Evolutionary conservation across 2,329 filamentous ascomycete species (phyloP), one percentile per base, ranked within the genome.

Genomic region (Graphilbum sp.): DNA sequence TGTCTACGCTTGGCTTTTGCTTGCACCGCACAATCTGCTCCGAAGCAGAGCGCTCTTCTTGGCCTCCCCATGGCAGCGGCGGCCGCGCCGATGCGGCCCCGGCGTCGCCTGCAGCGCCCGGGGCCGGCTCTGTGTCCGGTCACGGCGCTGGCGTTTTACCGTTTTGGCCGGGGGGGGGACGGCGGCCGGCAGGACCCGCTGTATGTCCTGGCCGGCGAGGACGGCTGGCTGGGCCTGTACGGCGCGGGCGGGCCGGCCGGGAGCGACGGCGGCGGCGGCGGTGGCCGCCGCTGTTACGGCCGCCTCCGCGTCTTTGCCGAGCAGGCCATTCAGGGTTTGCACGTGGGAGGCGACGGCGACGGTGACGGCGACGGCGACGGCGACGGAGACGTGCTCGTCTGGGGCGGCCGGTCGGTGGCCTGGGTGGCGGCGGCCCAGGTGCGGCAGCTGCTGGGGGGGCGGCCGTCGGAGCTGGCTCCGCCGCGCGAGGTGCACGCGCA

Each of bases 291-390:
- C n/a, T 41, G 40, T 31, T 46, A 63, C 25, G 60, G 56, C 36
- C 57, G 59, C 35, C 50, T 68, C 36, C 55, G 55, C 19, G 56
- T 85, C 23, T 87, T 90, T 49, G 50, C 57, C 15, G 64, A 65
- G n/a, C 81, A 88, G 52, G 62, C 73, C 3, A 72, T 90, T 36
- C 84, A 90, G 54, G 83, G 83, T 3, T 73, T 88, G 38, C 56
- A 63, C n/a, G 56, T 73, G 49, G 37, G 53, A 47, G 33, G 16
- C 2, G 16, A 16, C 5, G 19, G 17, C 4, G 41, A 33, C 2
- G 37, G 53, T 47, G 33, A 20, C 2, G 16, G 18, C 5, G 19
- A 23, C 4, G 41, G 34, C 2, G 36, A 52, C 38, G 40, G 33
- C 2, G 34, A 39, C 2, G 48, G 49, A 8, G 47, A 56, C 32